Conservation (phyloP, 1,284 basidiomycete species). For the Trametes polyzona region DNA sequence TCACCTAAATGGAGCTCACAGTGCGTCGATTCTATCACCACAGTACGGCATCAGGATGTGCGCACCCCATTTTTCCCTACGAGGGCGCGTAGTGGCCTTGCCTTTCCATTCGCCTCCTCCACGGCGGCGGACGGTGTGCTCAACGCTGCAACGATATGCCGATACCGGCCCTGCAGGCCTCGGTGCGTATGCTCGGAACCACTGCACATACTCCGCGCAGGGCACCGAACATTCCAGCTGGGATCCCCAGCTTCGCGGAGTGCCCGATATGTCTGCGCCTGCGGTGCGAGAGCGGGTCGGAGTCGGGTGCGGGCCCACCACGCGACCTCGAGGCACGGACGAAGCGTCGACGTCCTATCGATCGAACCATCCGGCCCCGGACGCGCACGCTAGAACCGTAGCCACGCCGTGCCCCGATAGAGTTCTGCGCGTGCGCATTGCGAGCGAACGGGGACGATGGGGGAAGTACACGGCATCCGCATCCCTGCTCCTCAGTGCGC, state of each 20-base stretch:
- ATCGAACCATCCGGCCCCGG: conserved; percentile 21
- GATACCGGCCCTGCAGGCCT: not conserved
- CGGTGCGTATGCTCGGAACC: not conserved
- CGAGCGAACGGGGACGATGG: conserved; percentile 9
- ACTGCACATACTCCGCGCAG: not conserved
- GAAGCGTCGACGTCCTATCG: conserved; percentile 19
- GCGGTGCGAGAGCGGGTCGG: not conserved
- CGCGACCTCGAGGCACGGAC: conserved; percentile 19
- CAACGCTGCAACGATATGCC: not conserved
- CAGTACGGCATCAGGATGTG: not conserved
- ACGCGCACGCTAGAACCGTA: conserved; percentile 23
- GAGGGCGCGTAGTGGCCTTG: not conserved
- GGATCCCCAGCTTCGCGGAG: conserved; percentile 8
- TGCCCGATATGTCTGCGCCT: not conserved
- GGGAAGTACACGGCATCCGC: too few relatives aligned
- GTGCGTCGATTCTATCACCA: conserved; percentile 2
- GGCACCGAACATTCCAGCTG: not conserved
- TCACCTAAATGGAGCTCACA: not conserved
- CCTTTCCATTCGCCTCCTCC: not conserved
- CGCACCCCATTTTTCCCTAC: not conserved
- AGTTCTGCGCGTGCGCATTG: conserved; percentile 9
- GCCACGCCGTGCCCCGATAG: conserved; percentile 10
- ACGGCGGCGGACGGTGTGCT: conserved; percentile 14
- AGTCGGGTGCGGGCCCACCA: not conserved
- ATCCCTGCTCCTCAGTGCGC: not conserved